These are phyloP conservation scores for Syzygium aqueum DNA, from an alignment of 345 rosid genomes.

Conservation along the genomic window DNA sequence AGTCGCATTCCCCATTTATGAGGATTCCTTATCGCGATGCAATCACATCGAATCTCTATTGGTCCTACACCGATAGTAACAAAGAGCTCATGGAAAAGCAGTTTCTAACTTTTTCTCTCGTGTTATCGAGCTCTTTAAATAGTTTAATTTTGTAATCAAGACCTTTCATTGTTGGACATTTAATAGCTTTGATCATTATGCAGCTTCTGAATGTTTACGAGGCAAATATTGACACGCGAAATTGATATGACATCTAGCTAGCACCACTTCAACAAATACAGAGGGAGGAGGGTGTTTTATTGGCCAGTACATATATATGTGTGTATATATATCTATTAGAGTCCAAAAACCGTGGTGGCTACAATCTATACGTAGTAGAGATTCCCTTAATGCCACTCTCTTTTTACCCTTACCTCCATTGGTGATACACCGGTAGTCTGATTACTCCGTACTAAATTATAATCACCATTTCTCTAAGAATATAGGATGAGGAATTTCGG, in stretches of 20 bases:
- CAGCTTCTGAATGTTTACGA: neutral
- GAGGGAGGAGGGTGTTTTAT: neutral
- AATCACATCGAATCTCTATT: too few species aligned
- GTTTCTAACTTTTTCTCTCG: rapidly evolving
- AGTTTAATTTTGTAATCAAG: neutral
- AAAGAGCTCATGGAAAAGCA: too few species aligned
- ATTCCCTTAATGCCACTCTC: too few species aligned
- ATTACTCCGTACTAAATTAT: neutral
- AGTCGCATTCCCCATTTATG: too few species aligned
- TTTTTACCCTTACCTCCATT: neutral
- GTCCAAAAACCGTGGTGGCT: neutral
- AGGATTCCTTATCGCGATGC: too few species aligned
- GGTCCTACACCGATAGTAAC: too few species aligned
- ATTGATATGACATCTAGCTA: too few species aligned
- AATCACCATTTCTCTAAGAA: neutral
- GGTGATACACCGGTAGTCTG: rapidly evolving
- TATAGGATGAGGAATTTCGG: neutral
- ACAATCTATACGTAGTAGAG: neutral
- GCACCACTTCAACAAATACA: too few species aligned
- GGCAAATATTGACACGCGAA: neutral
- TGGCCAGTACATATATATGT: too few species aligned
- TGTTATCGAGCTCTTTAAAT: too few species aligned
- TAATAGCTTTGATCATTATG: neutral
- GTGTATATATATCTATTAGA: neutral
- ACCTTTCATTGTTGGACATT: neutral